phyloP scores from a whole-genome alignment of 2,329 filamentous ascomycete species.

The Sclerotinia borealis region DNA sequence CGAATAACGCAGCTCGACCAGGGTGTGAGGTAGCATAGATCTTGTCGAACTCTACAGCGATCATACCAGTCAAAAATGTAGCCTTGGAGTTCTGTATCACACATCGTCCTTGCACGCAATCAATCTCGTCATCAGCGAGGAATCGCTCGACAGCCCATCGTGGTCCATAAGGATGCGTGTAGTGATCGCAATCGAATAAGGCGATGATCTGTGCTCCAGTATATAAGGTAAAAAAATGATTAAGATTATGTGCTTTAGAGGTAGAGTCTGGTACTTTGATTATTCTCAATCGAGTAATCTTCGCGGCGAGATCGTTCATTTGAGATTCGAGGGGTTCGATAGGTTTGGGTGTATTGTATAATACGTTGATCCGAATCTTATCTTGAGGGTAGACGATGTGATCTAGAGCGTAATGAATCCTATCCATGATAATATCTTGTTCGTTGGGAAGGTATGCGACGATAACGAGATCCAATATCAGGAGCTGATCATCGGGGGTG shows the following conservation, averaged over 20 bases:
- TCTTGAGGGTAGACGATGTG: constrained; percentile 41
- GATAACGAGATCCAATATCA: constrained; percentile 41
- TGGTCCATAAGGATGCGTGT: constrained; percentile 43
- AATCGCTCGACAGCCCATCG: constrained; percentile 44
- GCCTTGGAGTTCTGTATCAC: constrained; percentile 43
- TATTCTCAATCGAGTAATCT: constrained; percentile 38
- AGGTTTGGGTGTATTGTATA: constrained; percentile 43
- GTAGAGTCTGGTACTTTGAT: constrained; percentile 44
- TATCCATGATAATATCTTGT: constrained; percentile 43
- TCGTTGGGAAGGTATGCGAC: constrained; percentile 47
- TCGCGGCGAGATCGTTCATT: constrained; percentile 34
- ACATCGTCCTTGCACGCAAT: constrained; percentile 45
- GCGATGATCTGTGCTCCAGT: constrained; percentile 41
- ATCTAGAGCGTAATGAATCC: constrained; percentile 41
- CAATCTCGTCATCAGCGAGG: constrained; percentile 36
- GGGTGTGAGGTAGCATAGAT: constrained; percentile 47
- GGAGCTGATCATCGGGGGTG: constrained; percentile 36
- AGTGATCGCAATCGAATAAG: constrained; percentile 46
- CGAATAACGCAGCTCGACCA: constrained; percentile 41
- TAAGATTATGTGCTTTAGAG: constrained; percentile 45
- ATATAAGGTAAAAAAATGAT: constrained; percentile 41
- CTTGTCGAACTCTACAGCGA: constrained; percentile 45
- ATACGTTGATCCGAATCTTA: constrained; percentile 41
- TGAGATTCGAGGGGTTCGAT: constrained; percentile 42
- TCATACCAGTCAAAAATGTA: constrained; percentile 40